Percentiles rank a stretch among this genome's conserved stretches.
Evolutionary conservation across 768 basidiomycete species (phyloP).

Genomic region (Russula abietina): DNA sequence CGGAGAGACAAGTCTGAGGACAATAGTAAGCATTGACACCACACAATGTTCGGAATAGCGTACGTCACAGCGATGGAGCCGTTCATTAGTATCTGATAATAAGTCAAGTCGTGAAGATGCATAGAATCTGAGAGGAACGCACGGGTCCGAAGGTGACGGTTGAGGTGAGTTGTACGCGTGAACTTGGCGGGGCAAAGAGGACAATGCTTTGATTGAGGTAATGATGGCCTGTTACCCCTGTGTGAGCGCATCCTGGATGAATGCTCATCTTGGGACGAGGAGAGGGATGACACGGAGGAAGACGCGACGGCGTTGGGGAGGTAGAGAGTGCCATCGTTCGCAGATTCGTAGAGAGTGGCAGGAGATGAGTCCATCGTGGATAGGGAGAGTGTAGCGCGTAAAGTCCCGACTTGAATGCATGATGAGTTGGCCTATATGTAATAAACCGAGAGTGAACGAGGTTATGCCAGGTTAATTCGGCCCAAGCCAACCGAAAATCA

Average conservation of each 20-base stretch:
- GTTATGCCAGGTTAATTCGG: constrained; percentile 6
- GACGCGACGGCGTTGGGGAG: constrained; percentile 18
- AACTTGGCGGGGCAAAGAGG: constrained; percentile 61
- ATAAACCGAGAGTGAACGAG: background rate
- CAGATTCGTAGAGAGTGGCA: constrained; percentile 5
- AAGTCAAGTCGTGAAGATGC: background rate
- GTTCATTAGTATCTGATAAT: constrained; percentile 52
- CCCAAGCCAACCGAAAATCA: constrained; percentile 15
- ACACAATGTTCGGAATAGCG: constrained; percentile 12
- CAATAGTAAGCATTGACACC: background rate
- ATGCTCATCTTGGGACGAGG: constrained; percentile 20
- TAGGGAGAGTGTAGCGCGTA: background rate
- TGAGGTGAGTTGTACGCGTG: constrained; percentile 60
- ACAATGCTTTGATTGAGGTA: constrained; percentile 61
- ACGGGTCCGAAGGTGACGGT: constrained; percentile 62
- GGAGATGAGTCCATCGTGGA: constrained; percentile 12
- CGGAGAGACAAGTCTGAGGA: constrained; percentile 51
- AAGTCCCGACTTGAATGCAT: constrained; percentile 2
- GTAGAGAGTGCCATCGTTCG: constrained; percentile 10
- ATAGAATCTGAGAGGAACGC: constrained; percentile 27
- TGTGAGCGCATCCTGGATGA: constrained; percentile 45
- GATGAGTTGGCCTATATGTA: constrained; percentile 17
- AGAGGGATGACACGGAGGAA: constrained; percentile 16
- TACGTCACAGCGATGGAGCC: constrained; percentile 58
- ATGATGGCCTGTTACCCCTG: constrained; percentile 53